These are phyloP conservation scores for Pseudogymnoascus sp. DNA, from an alignment of 2,329 filamentous ascomycete genomes.

Conservation along the genomic window DNA sequence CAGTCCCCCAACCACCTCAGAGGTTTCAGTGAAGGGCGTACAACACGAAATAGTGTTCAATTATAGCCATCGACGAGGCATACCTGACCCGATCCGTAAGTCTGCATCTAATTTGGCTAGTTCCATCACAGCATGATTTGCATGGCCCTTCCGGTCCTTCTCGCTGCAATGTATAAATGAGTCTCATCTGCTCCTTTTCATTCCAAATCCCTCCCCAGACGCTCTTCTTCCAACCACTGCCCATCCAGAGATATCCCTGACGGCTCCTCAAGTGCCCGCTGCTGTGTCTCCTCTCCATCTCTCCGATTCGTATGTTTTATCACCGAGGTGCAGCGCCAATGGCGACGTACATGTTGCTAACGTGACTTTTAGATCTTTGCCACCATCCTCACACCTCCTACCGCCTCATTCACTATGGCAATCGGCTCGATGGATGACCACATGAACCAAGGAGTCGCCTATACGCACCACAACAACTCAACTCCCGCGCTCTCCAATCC, in stretches of 20 bases:
- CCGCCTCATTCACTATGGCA: not conserved
- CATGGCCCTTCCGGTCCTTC: not conserved
- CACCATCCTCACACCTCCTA: conserved; percentile 28
- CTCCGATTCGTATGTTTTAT: conserved; percentile 31
- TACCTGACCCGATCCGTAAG: not conserved
- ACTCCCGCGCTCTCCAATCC: not conserved
- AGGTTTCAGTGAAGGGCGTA: not conserved
- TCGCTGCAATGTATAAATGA: conserved; percentile 7
- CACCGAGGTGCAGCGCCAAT: conserved; percentile 31
- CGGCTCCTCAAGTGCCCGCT: conserved; percentile 25
- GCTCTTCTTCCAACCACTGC: conserved; percentile 37
- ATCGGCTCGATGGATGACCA: not conserved
- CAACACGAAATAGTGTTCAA: not conserved
- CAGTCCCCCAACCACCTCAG: not conserved
- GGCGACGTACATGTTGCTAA: conserved; percentile 25
- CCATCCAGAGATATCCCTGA: conserved; percentile 33
- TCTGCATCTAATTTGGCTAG: conserved; percentile 7
- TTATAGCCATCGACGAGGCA: not conserved
- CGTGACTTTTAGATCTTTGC: conserved; percentile 26
- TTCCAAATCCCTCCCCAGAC: conserved; percentile 29
- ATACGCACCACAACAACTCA: not conserved
- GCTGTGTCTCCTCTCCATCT: conserved; percentile 32
- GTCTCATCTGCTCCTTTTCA: conserved; percentile 10
- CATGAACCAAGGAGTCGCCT: conserved; percentile 4
- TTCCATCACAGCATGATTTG: not conserved